Evolutionary conservation across 2,329 filamentous ascomycete species (phyloP).

Genomic region (Colletotrichum spaethianum): DNA sequence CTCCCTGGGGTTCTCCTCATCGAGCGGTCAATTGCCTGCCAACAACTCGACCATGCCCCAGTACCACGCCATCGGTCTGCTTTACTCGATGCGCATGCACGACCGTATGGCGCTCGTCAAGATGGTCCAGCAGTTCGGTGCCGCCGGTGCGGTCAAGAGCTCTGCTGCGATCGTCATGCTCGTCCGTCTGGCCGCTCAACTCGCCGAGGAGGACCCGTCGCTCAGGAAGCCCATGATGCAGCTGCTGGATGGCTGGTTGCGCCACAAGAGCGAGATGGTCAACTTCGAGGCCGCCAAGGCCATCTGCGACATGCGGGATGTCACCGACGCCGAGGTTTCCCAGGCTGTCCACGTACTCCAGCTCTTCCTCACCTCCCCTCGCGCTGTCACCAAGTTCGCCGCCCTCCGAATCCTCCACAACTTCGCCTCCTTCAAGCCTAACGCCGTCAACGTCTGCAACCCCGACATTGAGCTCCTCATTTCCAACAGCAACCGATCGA

Average conservation of each 20-base stretch:
- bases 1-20: constrained; percentile 90
- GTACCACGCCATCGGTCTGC: constrained; percentile 96
- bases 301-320: constrained; percentile 94
- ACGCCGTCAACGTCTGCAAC: constrained; percentile 93
- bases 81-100: constrained; percentile 98
- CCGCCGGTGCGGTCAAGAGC: constrained; percentile 92
- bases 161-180: constrained; percentile 93
- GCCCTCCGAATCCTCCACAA: constrained; percentile 96
- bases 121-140: constrained; percentile 99
- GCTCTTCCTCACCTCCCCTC: constrained; percentile 94
- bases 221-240: constrained; percentile 97
- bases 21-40: constrained; percentile 80
- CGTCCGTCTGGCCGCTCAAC: constrained; percentile 90
- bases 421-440: constrained; percentile 96
- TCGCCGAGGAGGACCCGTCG: constrained; percentile 92
- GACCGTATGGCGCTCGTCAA: constrained; percentile 99
- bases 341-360: constrained; percentile 96
- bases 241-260: constrained; percentile 94
- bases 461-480: constrained; percentile 97
- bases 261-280: constrained; percentile 99
- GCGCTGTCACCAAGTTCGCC: constrained; percentile 97
- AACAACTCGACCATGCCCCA: constrained; percentile 98
- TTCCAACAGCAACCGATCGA: constrained; percentile 96
- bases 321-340: constrained; percentile 90
- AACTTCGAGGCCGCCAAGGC: constrained; percentile 99